Base-by-base conservation (phyloP, 1,284 basidiomycete genomes). In the Peniophora sp. region DNA sequence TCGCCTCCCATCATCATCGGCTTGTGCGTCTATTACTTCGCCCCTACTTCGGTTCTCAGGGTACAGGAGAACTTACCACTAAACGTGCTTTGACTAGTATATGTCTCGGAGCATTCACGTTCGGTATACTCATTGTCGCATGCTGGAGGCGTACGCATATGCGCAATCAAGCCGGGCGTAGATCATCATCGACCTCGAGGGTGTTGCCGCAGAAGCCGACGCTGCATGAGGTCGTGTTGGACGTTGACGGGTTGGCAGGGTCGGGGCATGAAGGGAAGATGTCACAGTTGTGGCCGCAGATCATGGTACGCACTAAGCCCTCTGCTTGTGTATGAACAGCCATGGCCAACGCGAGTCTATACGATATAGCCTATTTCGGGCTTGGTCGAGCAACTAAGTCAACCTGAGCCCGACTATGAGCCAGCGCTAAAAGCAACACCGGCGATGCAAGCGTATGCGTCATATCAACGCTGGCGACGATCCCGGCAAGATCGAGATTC, bases 1-100 rank as follows among this genome's bases (percentile, higher is more conserved):
- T 54, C 54, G 0, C 51, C 54, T 2, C 48, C 56, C 1, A 17
- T 58, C 14, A 53, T 58, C 46, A 46, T 56, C 9, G 57, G 54
- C 12, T 51, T 58, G 27, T 32, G 27, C 27, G 27, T 32, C 27
- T 32, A 32, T 32, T 5, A 32, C 5, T n/a, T n/a, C n/a, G n/a
- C n/a, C n/a, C n/a, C n/a, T n/a, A n/a, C n/a, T n/a, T 32, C 27
- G 27, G 27, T 32, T 32, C 27, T 32, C 27, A 32, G 27, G 27
- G 12, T 5, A 12, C 12, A 32, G 27, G 12, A 32, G 27, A 32
- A 32, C 27, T 32, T 32, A 32, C 27, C 27, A 32, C 27, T 32
- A 32, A 32, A 32, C 27, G 12, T 32, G 27, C 27, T 32, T 32
- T n/a, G n/a, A 32, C 27, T 12, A 32, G 27, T 50, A 39, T 56